Conservation (phyloP, 495 filamentous ascomycete genomes). For the Talaromyces thailandensis region DNA sequence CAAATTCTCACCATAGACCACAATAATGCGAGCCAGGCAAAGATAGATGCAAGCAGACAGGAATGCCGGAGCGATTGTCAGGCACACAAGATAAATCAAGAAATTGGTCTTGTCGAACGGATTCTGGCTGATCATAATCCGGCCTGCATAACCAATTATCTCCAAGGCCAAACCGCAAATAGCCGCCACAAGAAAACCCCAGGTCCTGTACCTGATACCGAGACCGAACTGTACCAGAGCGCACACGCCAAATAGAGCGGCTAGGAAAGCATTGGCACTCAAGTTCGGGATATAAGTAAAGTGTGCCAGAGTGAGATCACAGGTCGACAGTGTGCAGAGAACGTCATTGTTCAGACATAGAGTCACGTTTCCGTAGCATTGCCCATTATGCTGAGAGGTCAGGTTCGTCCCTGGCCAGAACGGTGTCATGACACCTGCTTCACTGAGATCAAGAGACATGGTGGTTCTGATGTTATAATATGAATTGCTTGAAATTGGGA, state of each 20-base stretch:
- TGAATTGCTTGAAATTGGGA: not conserved
- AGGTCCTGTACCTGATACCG: conserved; percentile 21
- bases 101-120: conserved; percentile 24
- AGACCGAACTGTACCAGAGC: conserved; percentile 17
- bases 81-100: conserved; percentile 31
- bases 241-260: conserved; percentile 20
- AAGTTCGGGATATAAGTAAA: conserved; percentile 26
- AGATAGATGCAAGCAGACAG: conserved; percentile 48
- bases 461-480: not conserved
- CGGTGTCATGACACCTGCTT: conserved; percentile 1
- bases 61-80: conserved; percentile 49
- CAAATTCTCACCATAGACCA: conserved; percentile 32
- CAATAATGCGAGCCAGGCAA: conserved; percentile 43
- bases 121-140: conserved; percentile 21
- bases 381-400: not conserved
- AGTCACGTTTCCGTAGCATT: conserved; percentile 4
- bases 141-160: conserved; percentile 25
- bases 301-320: conserved; percentile 22
- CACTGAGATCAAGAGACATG: conserved; percentile 1
- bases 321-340: conserved; percentile 25
- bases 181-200: conserved; percentile 18
- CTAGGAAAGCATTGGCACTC: conserved; percentile 26
- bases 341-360: conserved; percentile 4
- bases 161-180: conserved; percentile 22
- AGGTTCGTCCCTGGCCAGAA: conserved; percentile 4